Evolutionary conservation across 768 basidiomycete genomes (phyloP).

Genomic region (Lentinula boryana): DNA sequence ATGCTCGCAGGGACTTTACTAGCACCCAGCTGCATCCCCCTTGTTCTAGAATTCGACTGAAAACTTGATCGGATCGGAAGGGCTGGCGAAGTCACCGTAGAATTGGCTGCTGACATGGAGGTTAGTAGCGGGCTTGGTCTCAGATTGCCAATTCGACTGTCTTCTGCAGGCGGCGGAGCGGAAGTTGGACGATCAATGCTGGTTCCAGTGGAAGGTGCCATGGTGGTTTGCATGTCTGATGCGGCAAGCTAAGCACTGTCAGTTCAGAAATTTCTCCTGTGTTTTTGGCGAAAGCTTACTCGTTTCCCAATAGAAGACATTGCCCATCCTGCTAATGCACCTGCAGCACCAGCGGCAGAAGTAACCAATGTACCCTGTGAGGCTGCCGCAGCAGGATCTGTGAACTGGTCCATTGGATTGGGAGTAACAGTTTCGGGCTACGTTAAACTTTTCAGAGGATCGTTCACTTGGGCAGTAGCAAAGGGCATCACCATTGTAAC

Average conservation of each 20-base stretch:
- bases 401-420: slow-evolving; percentile 6
- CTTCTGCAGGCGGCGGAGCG: slow-evolving; percentile 28
- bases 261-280: not conserved
- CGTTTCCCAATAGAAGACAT: slow-evolving; percentile 86
- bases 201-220: slow-evolving; percentile 30
- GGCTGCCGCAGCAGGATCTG: slow-evolving; percentile 14
- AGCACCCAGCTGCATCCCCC: slow-evolving; percentile 66
- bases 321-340: slow-evolving; percentile 93
- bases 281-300: slow-evolving; percentile 28
- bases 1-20: slow-evolving; percentile 36
- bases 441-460: not conserved
- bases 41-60: slow-evolving; percentile 32
- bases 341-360: slow-evolving; percentile 86
- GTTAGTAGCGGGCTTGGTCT: slow-evolving; percentile 9
- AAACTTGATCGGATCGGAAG: slow-evolving; percentile 8
- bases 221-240: slow-evolving; percentile 67
- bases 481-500: slow-evolving; percentile 63
- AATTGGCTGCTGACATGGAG: slow-evolving; percentile 12
- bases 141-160: slow-evolving; percentile 2
- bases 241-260: slow-evolving; percentile 50
- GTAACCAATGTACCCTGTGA: slow-evolving; percentile 60
- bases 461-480: not conserved
- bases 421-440: slow-evolving; percentile 52
- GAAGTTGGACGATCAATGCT: slow-evolving; percentile 35
- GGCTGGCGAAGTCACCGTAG: slow-evolving; percentile 18